These are phyloP conservation scores for Zizania palustris DNA, from an alignment of 202 grass and related monocot species.

Conservation along the genomic window DNA sequence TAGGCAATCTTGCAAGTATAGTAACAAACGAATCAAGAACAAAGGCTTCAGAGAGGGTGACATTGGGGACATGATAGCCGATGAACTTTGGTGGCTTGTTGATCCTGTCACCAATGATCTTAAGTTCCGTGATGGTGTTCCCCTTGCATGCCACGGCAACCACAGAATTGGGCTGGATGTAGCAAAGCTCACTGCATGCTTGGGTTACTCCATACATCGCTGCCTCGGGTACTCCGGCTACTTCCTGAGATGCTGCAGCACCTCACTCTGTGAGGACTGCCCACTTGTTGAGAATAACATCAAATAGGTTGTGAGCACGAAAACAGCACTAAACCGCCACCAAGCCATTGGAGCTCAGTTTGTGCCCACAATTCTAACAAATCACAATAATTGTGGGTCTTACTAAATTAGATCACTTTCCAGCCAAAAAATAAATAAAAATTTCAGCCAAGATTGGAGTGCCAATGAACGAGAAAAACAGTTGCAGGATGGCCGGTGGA, in stretches of 20 bases:
- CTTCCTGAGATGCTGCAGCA: constrained; percentile 83
- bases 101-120: constrained; percentile 81
- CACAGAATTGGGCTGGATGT: constrained; percentile 44
- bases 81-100: constrained; percentile 59
- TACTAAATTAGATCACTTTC: neutral
- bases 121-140: constrained; percentile 62
- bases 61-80: constrained; percentile 60
- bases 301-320: constrained; percentile 59
- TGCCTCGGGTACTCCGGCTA: constrained; percentile 79
- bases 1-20: constrained; percentile 71
- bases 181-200: constrained; percentile 64
- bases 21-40: constrained; percentile 86
- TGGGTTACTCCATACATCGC: constrained; percentile 61
- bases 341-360: constrained; percentile 55
- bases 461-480: neutral
- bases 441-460: neutral
- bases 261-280: constrained; percentile 66
- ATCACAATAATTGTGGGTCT: neutral
- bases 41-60: constrained; percentile 74
- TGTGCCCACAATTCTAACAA: neutral
- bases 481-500: neutral
- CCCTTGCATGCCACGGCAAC: constrained; percentile 63
- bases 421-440: neutral
- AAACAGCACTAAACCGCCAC: constrained; percentile 25
- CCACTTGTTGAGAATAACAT: constrained; percentile 53